phyloP scores from a whole-genome alignment of 2,329 filamentous ascomycete genomes.

The Cercospora zeina region DNA sequence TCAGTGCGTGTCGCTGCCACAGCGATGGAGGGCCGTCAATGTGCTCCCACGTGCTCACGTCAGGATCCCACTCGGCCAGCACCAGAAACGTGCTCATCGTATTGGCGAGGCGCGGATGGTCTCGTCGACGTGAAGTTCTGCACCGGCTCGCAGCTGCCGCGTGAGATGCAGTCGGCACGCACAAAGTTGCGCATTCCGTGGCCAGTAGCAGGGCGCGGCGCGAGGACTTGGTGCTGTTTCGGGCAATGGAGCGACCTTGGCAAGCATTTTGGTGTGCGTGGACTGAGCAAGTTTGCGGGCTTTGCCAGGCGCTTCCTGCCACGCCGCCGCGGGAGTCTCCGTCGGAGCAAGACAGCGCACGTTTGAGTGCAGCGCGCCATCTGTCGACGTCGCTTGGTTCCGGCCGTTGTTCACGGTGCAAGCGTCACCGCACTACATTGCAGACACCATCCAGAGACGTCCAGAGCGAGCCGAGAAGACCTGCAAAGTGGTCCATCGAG shows the following conservation, averaged over 20 bases:
- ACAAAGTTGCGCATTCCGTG: slow-evolving; percentile 3
- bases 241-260: slow-evolving; percentile 6
- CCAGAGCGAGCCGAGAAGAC: background rate
- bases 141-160: slow-evolving; percentile 1
- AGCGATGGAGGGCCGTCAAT: background rate
- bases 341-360: slow-evolving; percentile 15
- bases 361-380: slow-evolving; percentile 16
- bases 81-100: slow-evolving; percentile 8
- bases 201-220: slow-evolving; percentile 4
- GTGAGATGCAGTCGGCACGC: background rate
- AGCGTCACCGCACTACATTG: too few relatives aligned
- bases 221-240: background rate
- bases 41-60: slow-evolving; percentile 13
- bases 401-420: background rate
- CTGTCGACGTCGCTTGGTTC: slow-evolving; percentile 1
- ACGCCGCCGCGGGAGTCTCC: background rate
- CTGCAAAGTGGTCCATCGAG: background rate
- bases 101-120: slow-evolving; percentile 2
- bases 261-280: background rate
- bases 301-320: slow-evolving; percentile 6
- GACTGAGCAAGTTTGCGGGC: slow-evolving; percentile 21
- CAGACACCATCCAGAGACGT: background rate
- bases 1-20: background rate
- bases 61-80: slow-evolving; percentile 14
- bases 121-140: background rate